Base-by-base conservation (phyloP, 2,329 filamentous ascomycete species). In the Penicillium sclerotigenum region DNA sequence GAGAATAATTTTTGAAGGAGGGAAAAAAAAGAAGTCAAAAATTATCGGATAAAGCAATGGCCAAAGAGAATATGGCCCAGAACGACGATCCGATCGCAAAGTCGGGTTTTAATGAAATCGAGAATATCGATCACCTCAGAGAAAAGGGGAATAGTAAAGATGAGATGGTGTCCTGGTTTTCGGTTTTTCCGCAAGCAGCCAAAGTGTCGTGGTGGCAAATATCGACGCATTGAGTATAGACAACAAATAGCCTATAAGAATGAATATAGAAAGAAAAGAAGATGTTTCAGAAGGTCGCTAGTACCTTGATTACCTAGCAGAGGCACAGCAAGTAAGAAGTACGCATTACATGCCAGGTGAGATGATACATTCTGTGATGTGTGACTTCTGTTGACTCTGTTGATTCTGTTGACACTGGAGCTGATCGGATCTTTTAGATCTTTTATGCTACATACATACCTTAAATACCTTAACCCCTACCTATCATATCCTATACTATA, bases 121-220 rank as follows among this genome's bases (percentile, higher is more conserved):
- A 42, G 9, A 31, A 29, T 29, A 34, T 33, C 16, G 8, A 36
- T 52, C 48, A 49, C 24, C 6, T 50, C 48, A 29, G 29, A 51
- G 45, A 24, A 31, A 49, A 46, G 34, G 31, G 6, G n/a, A 47
- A 33, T 47, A 18, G 31, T 41, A 42, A 26, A 22, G 38, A 46
- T 36, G 33, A 45, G 42, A 47, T 36, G 49, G 51, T n/a, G n/a
- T n/a, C n/a, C n/a, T n/a, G n/a, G n/a, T n/a, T n/a, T n/a, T n/a
- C n/a, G n/a, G n/a, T n/a, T 50, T 4, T 59, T 64, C 64, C 64
- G 64, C 63, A 65, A 64, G 57, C 64, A 66, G 64, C 62, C 56
- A 55, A 37, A 51, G 20, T 22, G 37, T 50, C 49, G 49, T 47
- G 56, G 52, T 65, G 63, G 63, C 63, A 50, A 65, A 65, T 48